Evolutionary conservation across 768 basidiomycete genomes (phyloP).

Genomic region (Suillus ampliporus): DNA sequence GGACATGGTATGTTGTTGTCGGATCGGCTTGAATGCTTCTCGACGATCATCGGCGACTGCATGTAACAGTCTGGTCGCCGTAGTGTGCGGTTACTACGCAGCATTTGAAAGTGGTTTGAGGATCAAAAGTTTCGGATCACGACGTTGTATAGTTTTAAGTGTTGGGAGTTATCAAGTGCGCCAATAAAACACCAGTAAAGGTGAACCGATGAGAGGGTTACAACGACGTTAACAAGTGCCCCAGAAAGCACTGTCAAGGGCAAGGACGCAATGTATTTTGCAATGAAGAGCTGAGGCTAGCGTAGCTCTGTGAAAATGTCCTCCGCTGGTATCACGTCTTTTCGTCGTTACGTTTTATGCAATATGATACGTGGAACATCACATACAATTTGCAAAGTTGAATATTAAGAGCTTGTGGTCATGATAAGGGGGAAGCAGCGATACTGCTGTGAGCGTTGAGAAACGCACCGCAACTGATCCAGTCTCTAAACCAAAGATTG

Average conservation of each 20-base stretch:
- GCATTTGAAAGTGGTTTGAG: background rate
- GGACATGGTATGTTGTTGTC: background rate
- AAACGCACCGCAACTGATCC: background rate
- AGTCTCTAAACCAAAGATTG: background rate
- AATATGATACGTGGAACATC: background rate
- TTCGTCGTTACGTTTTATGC: background rate
- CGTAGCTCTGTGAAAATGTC: background rate
- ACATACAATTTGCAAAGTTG: background rate
- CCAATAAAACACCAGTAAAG: background rate
- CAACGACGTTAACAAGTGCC: background rate
- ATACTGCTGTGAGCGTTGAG: background rate
- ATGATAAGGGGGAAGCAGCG: background rate
- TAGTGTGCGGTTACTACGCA: background rate
- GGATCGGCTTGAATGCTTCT: background rate
- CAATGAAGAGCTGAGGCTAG: background rate
- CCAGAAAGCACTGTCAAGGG: background rate
- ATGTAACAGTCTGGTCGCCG: background rate
- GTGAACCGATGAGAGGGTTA: background rate
- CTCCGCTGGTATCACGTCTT: background rate
- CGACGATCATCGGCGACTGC: background rate
- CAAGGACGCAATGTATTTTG: background rate
- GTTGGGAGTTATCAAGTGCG: background rate
- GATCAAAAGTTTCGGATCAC: background rate
- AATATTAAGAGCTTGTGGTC: background rate
- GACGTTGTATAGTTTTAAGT: background rate